Evolutionary conservation across 2,329 filamentous ascomycete genomes (phyloP).

Genomic region (Alternaria infectoria): DNA sequence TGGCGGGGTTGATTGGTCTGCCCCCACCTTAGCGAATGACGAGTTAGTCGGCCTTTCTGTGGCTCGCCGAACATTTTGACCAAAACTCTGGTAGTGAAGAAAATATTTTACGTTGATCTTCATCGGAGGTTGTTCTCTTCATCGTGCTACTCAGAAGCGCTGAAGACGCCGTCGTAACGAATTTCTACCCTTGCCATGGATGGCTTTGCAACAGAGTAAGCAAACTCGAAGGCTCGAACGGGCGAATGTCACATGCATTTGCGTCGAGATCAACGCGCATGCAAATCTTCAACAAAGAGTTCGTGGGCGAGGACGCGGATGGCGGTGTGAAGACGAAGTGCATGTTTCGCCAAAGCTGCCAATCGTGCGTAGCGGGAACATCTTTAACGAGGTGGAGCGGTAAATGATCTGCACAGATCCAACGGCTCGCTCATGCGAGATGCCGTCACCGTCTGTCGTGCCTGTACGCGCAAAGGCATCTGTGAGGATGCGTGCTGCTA

Average conservation of each 20-base stretch:
- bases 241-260: background rate
- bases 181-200: background rate
- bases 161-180: background rate
- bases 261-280: background rate
- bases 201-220: background rate
- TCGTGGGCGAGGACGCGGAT: constrained; percentile 2
- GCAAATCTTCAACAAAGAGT: background rate
- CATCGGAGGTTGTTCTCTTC: background rate
- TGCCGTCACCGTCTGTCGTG: constrained; percentile 9
- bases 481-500: background rate
- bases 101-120: background rate
- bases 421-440: constrained; percentile 14
- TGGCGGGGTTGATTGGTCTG: constrained; percentile 21
- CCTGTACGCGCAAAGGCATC: background rate
- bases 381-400: constrained; percentile 8
- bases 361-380: constrained; percentile 21
- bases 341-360: constrained; percentile 24
- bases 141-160: background rate
- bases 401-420: constrained; percentile 18
- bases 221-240: background rate
- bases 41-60: constrained; percentile 2
- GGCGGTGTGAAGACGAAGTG: constrained; percentile 11
- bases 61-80: background rate
- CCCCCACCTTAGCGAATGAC: constrained; percentile 12
- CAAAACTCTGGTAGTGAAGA: background rate